phyloP scores from a whole-genome alignment of 768 basidiomycete species.

The Tricholoma saponaceum region DNA sequence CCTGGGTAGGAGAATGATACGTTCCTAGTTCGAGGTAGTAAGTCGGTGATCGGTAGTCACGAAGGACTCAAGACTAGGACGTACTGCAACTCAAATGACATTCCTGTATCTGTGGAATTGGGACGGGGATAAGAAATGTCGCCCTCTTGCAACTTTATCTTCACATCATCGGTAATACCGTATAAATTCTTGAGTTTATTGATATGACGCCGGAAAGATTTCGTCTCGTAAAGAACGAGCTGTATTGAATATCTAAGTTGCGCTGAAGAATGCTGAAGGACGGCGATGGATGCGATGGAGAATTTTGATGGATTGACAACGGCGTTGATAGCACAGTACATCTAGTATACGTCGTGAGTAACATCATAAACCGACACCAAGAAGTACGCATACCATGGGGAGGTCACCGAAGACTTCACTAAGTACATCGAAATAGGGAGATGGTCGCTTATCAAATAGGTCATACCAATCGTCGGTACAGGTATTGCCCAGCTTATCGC shows the following conservation, averaged over 20 bases:
- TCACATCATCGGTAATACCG: conserved; percentile 13
- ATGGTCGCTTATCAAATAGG: conserved; percentile 5
- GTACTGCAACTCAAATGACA: conserved; percentile 27
- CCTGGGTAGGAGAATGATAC: conserved; percentile 52
- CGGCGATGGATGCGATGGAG: conserved; percentile 35
- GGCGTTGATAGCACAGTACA: conserved; percentile 32
- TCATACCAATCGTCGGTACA: conserved; percentile 19
- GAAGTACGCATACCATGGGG: conserved; percentile 23
- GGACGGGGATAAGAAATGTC: conserved; percentile 18
- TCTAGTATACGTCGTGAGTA: conserved; percentile 14
- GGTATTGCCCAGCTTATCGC: conserved; percentile 16
- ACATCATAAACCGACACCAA: neutral
- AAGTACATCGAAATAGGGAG: conserved; percentile 14
- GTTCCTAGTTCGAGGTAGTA: conserved; percentile 28
- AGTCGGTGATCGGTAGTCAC: no score
- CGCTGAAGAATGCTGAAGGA: conserved; percentile 33
- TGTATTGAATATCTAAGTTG: conserved; percentile 23
- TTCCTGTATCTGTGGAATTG: conserved; percentile 15
- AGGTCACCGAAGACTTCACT: conserved; percentile 21
- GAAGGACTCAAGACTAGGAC: neutral
- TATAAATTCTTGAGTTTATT: conserved; percentile 30
- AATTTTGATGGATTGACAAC: conserved; percentile 26
- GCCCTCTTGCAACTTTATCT: conserved; percentile 24
- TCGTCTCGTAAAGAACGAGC: conserved; percentile 12
- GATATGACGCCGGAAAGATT: conserved; percentile 20